Evolutionary conservation across 202 grass and related monocot species (phyloP).

Genomic region (Dendrocalamus latiflorus): DNA sequence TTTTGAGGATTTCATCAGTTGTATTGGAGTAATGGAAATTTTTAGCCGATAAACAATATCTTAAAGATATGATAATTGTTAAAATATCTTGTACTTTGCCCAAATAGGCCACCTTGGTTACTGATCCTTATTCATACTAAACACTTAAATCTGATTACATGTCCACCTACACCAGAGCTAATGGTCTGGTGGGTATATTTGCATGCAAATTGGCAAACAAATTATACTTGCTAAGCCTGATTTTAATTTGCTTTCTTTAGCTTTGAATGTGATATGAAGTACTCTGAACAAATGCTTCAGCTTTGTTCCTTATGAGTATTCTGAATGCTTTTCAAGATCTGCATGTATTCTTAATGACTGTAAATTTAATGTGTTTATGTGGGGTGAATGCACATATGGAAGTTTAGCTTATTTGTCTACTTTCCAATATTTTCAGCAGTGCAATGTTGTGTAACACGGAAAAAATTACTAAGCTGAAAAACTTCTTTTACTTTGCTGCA

Average conservation of each 20-base stretch:
- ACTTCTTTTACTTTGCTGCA: conserved; percentile 41
- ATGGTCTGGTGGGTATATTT: background rate
- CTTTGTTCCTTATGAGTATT: background rate
- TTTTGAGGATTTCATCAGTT: background rate
- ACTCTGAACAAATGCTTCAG: background rate
- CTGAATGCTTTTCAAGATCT: conserved; percentile 1
- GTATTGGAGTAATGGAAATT: background rate
- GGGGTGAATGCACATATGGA: background rate
- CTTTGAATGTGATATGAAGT: background rate
- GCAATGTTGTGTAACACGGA: background rate
- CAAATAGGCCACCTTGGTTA: background rate
- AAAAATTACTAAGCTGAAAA: conserved; percentile 7
- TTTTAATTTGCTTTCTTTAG: background rate
- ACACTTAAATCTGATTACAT: background rate
- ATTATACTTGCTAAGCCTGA: background rate
- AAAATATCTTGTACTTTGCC: background rate
- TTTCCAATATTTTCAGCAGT: conserved; percentile 6
- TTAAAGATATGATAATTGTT: conserved; percentile 4
- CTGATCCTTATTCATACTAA: background rate
- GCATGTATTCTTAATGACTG: background rate
- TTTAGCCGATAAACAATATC: background rate
- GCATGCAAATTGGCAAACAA: background rate
- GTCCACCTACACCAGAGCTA: background rate
- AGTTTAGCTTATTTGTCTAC: background rate
- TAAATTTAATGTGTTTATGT: background rate